Conservation (phyloP, 2,329 filamentous ascomycete genomes). For the Microcyclospora pomicola region DNA sequence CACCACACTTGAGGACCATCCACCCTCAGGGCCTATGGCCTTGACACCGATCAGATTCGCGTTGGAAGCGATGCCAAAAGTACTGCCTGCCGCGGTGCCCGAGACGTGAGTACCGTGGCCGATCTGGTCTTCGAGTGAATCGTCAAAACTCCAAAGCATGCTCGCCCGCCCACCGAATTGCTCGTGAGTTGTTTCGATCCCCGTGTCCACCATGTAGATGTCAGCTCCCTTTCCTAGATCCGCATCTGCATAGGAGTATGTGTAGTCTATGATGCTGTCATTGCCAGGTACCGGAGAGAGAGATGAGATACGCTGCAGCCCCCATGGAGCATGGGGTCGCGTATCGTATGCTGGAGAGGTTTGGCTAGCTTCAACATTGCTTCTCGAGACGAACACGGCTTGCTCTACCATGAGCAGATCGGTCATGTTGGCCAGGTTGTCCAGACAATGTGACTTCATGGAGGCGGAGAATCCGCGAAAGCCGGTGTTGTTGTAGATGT, state of each 20-base stretch:
- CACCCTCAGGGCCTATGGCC: slow-evolving; percentile 34
- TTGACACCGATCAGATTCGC: slow-evolving; percentile 39
- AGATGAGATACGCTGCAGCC: slow-evolving; percentile 32
- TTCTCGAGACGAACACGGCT: slow-evolving; percentile 12
- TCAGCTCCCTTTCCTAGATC: slow-evolving; percentile 30
- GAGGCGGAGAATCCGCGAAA: slow-evolving; percentile 28
- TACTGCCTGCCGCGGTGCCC: slow-evolving; percentile 31
- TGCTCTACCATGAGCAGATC: slow-evolving; percentile 31
- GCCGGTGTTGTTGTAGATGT: slow-evolving; percentile 28
- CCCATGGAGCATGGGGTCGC: slow-evolving; percentile 30
- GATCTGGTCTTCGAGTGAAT: slow-evolving; percentile 26
- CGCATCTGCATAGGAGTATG: slow-evolving; percentile 26
- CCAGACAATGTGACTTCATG: slow-evolving; percentile 28
- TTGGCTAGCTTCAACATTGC: slow-evolving; percentile 9
- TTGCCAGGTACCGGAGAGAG: slow-evolving; percentile 12
- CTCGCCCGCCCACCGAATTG: slow-evolving; percentile 31
- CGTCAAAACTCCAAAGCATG: slow-evolving; percentile 27
- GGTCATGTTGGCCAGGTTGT: slow-evolving; percentile 25
- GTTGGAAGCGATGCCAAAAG: slow-evolving; percentile 34
- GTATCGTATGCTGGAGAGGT: slow-evolving; percentile 9
- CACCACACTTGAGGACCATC: slow-evolving; percentile 34
- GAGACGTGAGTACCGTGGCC: slow-evolving; percentile 37
- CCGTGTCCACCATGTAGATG: slow-evolving; percentile 37
- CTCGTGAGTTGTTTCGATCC: slow-evolving; percentile 32
- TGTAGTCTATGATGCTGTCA: slow-evolving; percentile 26